These are phyloP conservation scores for Aspergillus sp. DNA, from an alignment of 2,329 filamentous ascomycete species.

Conservation along the genomic window DNA sequence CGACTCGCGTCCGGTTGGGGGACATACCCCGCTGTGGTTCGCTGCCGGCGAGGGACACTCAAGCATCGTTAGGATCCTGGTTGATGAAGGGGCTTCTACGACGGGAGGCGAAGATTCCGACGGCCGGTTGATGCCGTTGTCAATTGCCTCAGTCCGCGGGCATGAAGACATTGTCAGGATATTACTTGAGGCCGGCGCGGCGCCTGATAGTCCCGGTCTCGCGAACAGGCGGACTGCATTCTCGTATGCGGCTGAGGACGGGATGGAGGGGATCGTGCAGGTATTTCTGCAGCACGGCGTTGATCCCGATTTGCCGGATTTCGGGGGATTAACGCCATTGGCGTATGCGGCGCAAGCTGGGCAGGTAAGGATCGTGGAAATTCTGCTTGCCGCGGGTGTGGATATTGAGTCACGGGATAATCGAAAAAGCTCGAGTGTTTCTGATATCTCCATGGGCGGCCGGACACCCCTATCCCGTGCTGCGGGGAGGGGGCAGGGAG, in stretches of 20 bases:
- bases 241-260: not conserved
- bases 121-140: not conserved
- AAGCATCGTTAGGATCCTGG: not conserved
- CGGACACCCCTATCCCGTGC: not conserved
- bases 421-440: not conserved
- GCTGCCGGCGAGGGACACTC: not conserved
- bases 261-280: not conserved
- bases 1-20: not conserved
- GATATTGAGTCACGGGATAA: not conserved
- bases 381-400: not conserved
- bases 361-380: not conserved
- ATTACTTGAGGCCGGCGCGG: not conserved
- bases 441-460: not conserved
- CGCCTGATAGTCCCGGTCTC: not conserved
- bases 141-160: not conserved
- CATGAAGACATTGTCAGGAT: not conserved
- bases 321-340: not conserved
- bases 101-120: not conserved
- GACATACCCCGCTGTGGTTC: not conserved
- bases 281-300: not conserved
- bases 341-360: not conserved
- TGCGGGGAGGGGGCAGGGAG: not conserved
- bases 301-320: not conserved
- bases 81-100: not conserved
- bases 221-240: not conserved